Conservation (phyloP, 225 moss, liverwort and hornwort species). For the Bryum argenteum region DNA sequence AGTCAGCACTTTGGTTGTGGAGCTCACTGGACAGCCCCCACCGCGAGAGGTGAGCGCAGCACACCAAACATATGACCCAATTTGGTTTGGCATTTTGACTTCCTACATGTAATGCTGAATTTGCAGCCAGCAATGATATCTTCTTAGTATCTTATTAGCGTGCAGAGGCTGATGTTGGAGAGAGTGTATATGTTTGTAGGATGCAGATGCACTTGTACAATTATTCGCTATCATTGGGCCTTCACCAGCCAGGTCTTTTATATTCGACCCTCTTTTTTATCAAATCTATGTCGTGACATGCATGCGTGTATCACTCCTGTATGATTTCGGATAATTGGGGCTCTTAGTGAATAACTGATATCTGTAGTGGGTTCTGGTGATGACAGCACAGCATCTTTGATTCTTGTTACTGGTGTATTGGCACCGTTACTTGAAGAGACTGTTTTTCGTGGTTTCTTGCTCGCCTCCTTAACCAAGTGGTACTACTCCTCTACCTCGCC, state of each 20-base stretch:
- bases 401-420: conserved; percentile 84
- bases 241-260: conserved; percentile 72
- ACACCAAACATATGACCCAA: neutral
- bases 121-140: neutral
- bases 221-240: conserved; percentile 87
- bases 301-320: conserved; percentile 1
- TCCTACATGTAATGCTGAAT: neutral
- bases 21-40: conserved; percentile 66
- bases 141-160: neutral
- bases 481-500: conserved; percentile 32
- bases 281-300: neutral
- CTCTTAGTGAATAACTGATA: conserved; percentile 6
- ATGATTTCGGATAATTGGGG: too few relatives aligned
- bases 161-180: conserved; percentile 16
- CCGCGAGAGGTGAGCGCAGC: conserved; percentile 75
- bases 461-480: conserved; percentile 98
- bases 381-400: conserved; percentile 83
- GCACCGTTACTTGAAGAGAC: conserved; percentile 96
- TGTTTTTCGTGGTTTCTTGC: conserved; percentile 87
- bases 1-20: conserved; percentile 67
- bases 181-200: conserved; percentile 44
- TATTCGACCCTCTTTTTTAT: neutral
- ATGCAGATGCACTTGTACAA: conserved; percentile 87
- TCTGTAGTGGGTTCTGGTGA: conserved; percentile 25
- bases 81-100: neutral